Evolutionary conservation across 2,329 filamentous ascomycete species (phyloP).

Genomic region (Teratosphaeriaceae sp.): DNA sequence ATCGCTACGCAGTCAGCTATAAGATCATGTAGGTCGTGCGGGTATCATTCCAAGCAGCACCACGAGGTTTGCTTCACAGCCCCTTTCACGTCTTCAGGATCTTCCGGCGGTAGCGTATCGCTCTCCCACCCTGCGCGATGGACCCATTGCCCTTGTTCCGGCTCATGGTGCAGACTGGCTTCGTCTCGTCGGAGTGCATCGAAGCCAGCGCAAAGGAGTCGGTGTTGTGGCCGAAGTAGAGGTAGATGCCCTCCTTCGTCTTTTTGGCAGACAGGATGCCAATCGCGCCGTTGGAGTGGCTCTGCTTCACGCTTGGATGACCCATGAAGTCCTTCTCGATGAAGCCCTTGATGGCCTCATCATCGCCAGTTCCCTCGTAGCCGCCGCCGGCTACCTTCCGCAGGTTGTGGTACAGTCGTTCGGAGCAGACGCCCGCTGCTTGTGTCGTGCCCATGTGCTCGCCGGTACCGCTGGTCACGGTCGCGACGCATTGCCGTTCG

Average conservation of each 20-base stretch:
- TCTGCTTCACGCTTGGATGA: slow-evolving; percentile 76
- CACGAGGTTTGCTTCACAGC: too few species aligned
- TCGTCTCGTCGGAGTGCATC: slow-evolving; percentile 71
- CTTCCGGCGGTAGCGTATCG: slow-evolving; percentile 13
- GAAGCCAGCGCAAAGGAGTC: slow-evolving; percentile 79
- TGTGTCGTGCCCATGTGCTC: slow-evolving; percentile 97
- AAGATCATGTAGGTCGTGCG: too few species aligned
- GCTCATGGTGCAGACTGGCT: slow-evolving; percentile 82
- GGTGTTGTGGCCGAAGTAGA: slow-evolving; percentile 96
- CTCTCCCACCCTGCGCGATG: slow-evolving; percentile 26
- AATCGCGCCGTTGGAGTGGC: slow-evolving; percentile 78
- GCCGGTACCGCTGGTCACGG: slow-evolving; percentile 88
- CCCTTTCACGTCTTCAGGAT: slow-evolving; percentile 4
- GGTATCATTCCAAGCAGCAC: too few species aligned
- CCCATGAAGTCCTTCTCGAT: slow-evolving; percentile 87
- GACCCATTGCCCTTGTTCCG: slow-evolving; percentile 52
- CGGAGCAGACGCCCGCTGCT: slow-evolving; percentile 80
- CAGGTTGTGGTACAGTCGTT: slow-evolving; percentile 66
- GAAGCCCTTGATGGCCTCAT: slow-evolving; percentile 70
- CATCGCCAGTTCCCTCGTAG: slow-evolving; percentile 42
- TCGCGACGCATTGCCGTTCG: slow-evolving; percentile 64
- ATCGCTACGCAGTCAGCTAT: too few species aligned
- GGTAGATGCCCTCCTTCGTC: slow-evolving; percentile 63
- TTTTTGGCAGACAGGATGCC: slow-evolving; percentile 89
- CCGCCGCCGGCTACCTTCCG: slow-evolving; percentile 54